Evolutionary conservation across 2,329 filamentous ascomycete species (phyloP).

Genomic region (Trichoderma gracile): DNA sequence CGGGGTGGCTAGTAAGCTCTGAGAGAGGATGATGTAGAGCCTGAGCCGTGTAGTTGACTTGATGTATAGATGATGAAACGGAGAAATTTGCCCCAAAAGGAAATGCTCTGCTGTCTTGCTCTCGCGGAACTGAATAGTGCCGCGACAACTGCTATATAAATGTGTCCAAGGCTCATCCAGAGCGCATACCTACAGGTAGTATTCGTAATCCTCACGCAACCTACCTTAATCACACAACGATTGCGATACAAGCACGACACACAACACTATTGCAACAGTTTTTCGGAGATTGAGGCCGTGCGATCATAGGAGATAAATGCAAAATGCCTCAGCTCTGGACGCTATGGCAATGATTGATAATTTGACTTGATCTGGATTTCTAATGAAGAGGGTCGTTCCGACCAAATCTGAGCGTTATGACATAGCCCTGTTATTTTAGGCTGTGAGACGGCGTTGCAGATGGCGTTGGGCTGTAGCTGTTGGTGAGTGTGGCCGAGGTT

Average conservation of each 20-base stretch:
- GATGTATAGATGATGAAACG: background rate
- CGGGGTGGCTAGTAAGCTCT: background rate
- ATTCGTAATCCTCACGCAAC: conserved; percentile 11
- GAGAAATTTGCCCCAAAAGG: conserved; percentile 1
- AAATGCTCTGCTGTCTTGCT: background rate
- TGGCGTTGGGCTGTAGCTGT: background rate
- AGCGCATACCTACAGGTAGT: background rate
- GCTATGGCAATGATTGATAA: background rate
- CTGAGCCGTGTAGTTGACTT: background rate
- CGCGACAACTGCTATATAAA: background rate
- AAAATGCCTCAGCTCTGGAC: background rate
- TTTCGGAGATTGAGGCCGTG: background rate
- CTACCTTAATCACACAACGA: background rate
- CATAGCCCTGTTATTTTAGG: conserved; percentile 25
- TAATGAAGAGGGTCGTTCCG: conserved; percentile 2
- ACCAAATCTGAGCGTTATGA: conserved; percentile 15
- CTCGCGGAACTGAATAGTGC: background rate
- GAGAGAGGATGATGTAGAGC: background rate
- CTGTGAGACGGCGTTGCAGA: background rate
- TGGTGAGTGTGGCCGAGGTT: background rate
- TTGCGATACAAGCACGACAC: background rate
- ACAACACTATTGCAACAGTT: background rate
- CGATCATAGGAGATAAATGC: background rate
- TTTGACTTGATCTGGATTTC: conserved; percentile 6
- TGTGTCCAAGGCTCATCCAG: background rate